phyloP scores from a whole-genome alignment of 1,284 basidiomycete genomes.

The Cystobasidium sp. region DNA sequence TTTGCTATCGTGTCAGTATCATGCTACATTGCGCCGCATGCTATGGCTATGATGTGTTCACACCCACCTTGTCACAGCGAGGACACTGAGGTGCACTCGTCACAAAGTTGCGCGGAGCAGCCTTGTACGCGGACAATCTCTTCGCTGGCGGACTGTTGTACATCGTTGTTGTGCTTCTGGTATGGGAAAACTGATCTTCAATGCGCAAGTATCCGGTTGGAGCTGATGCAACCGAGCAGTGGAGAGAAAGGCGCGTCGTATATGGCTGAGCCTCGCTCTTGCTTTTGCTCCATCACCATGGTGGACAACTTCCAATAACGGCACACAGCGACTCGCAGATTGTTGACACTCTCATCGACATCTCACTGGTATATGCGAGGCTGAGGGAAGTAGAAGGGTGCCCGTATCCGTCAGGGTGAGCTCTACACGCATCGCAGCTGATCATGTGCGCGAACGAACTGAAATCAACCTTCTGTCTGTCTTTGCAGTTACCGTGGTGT shows the following conservation, averaged over 20 bases:
- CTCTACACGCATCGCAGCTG: not conserved
- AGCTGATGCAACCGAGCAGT: not conserved
- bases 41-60: too few relatives aligned
- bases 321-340: too few relatives aligned
- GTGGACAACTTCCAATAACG: not conserved
- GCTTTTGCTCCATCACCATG: not conserved
- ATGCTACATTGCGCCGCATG: not conserved
- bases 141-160: constrained; percentile 18
- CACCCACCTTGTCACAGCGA: constrained; percentile 42
- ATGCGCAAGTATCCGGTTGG: not conserved
- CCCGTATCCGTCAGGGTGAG: not conserved
- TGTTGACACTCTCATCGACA: too few relatives aligned
- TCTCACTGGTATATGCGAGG: too few relatives aligned
- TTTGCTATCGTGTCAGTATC: not conserved
- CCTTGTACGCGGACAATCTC: constrained; percentile 35
- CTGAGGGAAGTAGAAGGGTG: not conserved
- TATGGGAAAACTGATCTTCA: not conserved
- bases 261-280: constrained; percentile 6
- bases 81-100: constrained; percentile 32
- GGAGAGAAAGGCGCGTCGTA: not conserved
- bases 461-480: not conserved
- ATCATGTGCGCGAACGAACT: constrained; percentile 7
- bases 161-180: not conserved
- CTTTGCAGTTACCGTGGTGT: not conserved
- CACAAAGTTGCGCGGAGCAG: constrained; percentile 39